These are phyloP conservation scores for Verticillium alfalfae DNA, from an alignment of 2,329 filamentous ascomycete genomes.

Conservation along the genomic window DNA sequence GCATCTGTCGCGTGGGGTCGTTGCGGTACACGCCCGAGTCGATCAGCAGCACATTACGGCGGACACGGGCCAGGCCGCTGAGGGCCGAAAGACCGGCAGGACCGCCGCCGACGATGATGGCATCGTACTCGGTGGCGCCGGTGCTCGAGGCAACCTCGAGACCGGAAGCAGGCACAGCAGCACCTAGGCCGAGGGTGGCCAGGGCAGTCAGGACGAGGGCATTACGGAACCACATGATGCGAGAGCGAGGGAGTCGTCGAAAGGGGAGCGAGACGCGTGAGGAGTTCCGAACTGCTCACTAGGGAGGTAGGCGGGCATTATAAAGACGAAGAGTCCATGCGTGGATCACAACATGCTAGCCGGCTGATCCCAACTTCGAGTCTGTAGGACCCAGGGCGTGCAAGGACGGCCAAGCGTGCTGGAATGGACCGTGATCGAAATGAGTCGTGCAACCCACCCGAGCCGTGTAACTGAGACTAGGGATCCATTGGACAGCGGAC, in stretches of 20 bases:
- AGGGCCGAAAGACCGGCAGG: slow-evolving; percentile 48
- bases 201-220: background rate
- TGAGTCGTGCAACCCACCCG: background rate
- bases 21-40: slow-evolving; percentile 57
- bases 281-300: background rate
- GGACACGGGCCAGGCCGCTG: slow-evolving; percentile 54
- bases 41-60: slow-evolving; percentile 47
- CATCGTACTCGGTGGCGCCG: slow-evolving; percentile 36
- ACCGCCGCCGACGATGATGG: slow-evolving; percentile 52
- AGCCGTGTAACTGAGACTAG: background rate
- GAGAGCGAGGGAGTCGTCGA: background rate
- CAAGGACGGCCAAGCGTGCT: background rate
- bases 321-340: background rate
- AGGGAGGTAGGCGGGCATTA: background rate
- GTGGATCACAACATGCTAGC: too few species aligned
- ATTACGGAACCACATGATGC: background rate
- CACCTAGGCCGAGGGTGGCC: slow-evolving; percentile 4
- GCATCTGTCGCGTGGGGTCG: slow-evolving; percentile 49
- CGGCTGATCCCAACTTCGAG: too few species aligned
- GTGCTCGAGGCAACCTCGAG: background rate
- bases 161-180: background rate
- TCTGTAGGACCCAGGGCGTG: background rate
- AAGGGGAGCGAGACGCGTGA: background rate
- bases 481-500: background rate
- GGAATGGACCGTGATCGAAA: background rate